These are phyloP conservation scores for Monosporascus sp. DNA, from an alignment of 2,329 filamentous ascomycete genomes.

Conservation along the genomic window DNA sequence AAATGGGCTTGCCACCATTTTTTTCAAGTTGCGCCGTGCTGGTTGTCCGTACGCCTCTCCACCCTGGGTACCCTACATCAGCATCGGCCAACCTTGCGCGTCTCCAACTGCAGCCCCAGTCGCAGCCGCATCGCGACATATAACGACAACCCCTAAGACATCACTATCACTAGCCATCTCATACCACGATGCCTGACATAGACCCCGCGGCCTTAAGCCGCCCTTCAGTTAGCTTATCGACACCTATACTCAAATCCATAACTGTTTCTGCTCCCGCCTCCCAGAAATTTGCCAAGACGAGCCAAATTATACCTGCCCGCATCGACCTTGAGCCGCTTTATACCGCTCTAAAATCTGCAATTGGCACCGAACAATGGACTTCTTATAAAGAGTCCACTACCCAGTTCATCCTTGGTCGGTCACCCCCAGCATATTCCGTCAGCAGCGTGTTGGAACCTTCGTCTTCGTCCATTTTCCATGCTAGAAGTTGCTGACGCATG, in stretches of 20 bases:
- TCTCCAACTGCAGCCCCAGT: neutral
- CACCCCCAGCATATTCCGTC: conserved; percentile 1
- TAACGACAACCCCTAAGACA: conserved; percentile 11
- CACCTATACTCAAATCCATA: conserved; percentile 56
- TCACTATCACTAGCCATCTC: conserved; percentile 14
- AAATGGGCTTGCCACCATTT: conserved; percentile 20
- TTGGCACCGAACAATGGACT: conserved; percentile 58
- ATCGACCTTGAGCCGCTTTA: conserved; percentile 65
- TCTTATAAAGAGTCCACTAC: conserved; percentile 59
- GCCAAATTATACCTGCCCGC: conserved; percentile 58
- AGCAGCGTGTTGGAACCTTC: neutral
- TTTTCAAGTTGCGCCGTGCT: conserved; percentile 22
- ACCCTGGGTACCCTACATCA: conserved; percentile 5
- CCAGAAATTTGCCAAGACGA: conserved; percentile 52
- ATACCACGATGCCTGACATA: conserved; percentile 58
- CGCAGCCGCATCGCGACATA: conserved; percentile 12
- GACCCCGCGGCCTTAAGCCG: conserved; percentile 65
- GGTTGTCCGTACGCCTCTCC: conserved; percentile 19
- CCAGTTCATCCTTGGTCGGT: conserved; percentile 58
- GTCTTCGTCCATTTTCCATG: neutral
- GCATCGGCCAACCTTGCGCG: conserved; percentile 12
- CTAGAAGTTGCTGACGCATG: conserved; percentile 22
- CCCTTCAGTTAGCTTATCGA: conserved; percentile 51
- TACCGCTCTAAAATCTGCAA: conserved; percentile 53
- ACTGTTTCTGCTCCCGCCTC: conserved; percentile 44